Base-by-base conservation (phyloP, 1,284 basidiomycete genomes). In the Butyriboletus appendiculatus region DNA sequence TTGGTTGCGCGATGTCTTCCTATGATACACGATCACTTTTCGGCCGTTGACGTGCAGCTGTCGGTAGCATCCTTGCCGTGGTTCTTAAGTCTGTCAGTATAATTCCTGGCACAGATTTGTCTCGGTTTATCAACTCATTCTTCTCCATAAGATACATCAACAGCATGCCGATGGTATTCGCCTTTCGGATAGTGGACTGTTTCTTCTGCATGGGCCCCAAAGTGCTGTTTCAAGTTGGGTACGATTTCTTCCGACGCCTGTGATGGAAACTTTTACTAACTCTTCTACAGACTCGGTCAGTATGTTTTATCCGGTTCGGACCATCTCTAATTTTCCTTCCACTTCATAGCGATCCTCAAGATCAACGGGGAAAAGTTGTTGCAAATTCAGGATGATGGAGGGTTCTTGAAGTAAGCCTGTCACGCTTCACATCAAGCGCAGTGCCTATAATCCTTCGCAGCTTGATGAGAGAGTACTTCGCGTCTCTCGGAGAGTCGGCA, bases 191-290 rank as follows among this genome's bases (percentile, higher is more conserved):
- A 67, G 94, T 98, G 3, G 97, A 99, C 71, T 99, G 97, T 72
- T 97, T 99, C 74, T 92, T 99, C 77, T 96, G 96, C 59, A 98
- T 98, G 94, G 97, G 97, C 0, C 94, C 96, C 2, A 98, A 96
- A 66, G 97, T 99, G 14, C 76, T 99, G 43, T 99, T 99, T 79
- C 96, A 99, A 82, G 89, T 96, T 53, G 94, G 92, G 91, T 94
- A 67, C 72, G 91, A 74, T 37, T 44, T 59, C 18, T 51, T 15
- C 16, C 4, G 26, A 26, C 10, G 2, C 5, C 15, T 45, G 11
- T 32, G 18, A 41, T 28, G 26, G 15, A 43, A 42, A 6, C 38
- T 47, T 51, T 57, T 48, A 45, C 59, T 64, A 28, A 71, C 18
- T 15, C 43, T 48, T 56, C 37, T 45, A 20, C 57, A 80, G 76